Conservation (phyloP, 2,329 filamentous ascomycete species). For the Neofusicoccum umdonicola region DNA sequence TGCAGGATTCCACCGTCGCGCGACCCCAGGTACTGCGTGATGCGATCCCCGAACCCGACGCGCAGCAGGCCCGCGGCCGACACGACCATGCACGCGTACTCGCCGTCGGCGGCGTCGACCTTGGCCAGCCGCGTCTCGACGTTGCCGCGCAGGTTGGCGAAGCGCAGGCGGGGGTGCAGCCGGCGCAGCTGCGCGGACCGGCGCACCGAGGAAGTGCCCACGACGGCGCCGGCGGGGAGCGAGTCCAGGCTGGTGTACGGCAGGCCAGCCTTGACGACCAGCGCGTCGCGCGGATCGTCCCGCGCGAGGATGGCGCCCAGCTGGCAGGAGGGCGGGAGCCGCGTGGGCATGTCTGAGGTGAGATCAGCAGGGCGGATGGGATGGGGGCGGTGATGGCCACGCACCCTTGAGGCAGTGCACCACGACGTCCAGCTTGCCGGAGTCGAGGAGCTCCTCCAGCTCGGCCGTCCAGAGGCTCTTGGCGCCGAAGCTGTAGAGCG, state of each 20-base stretch:
- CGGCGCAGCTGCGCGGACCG: conserved; percentile 81
- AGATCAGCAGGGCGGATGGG: background rate
- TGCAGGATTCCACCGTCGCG: conserved; percentile 74
- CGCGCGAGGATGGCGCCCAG: conserved; percentile 76
- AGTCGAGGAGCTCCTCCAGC: conserved; percentile 73
- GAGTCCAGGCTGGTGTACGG: conserved; percentile 65
- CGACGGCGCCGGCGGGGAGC: conserved; percentile 73
- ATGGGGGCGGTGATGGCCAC: background rate
- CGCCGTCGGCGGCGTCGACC: conserved; percentile 76
- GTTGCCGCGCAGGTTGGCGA: conserved; percentile 85
- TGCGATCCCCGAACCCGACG: conserved; percentile 67
- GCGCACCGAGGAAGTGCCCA: conserved; percentile 88
- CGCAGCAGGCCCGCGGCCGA: conserved; percentile 84
- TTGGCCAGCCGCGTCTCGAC: conserved; percentile 84
- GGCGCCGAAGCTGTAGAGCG: conserved; percentile 82
- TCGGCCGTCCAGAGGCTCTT: conserved; percentile 97
- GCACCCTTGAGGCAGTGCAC: conserved; percentile 84
- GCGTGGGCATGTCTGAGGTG: conserved; percentile 78
- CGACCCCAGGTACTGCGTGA: conserved; percentile 72
- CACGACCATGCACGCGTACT: conserved; percentile 78
- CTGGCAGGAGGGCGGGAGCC: conserved; percentile 69
- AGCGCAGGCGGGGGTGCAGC: conserved; percentile 73
- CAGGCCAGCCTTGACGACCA: conserved; percentile 48
- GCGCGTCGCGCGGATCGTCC: conserved; percentile 57
- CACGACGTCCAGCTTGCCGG: conserved; percentile 72